Evolutionary conservation across 1,284 basidiomycete species (phyloP).

Genomic region (Clitocybe nebularis): DNA sequence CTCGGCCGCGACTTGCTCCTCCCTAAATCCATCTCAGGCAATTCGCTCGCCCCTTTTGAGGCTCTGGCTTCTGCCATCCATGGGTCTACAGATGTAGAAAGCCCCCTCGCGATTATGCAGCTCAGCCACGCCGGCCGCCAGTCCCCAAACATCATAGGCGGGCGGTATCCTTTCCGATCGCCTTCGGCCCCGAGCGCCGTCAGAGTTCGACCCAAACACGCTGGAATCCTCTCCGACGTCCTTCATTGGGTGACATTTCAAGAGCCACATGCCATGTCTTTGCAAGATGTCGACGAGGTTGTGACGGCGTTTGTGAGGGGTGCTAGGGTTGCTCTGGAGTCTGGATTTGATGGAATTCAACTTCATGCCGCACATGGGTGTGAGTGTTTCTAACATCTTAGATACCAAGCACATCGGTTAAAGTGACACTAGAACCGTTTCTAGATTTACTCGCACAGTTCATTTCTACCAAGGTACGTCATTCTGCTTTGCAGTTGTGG

Average conservation of each 20-base stretch:
- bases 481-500: neutral
- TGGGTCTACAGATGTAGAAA: slow-evolving; percentile 18
- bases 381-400: slow-evolving; percentile 32
- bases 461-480: slow-evolving; percentile 68
- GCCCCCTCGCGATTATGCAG: slow-evolving; percentile 69
- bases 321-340: slow-evolving; percentile 59
- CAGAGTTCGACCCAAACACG: slow-evolving; percentile 42
- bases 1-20: slow-evolving; percentile 80
- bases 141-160: slow-evolving; percentile 70
- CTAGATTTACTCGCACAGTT: slow-evolving; percentile 86
- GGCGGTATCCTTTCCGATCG: slow-evolving; percentile 52
- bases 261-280: slow-evolving; percentile 58
- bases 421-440: neutral
- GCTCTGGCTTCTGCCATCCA: slow-evolving; percentile 51
- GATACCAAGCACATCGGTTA: neutral
- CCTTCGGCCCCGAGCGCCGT: slow-evolving; percentile 76
- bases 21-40: slow-evolving; percentile 41
- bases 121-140: slow-evolving; percentile 87
- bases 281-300: slow-evolving; percentile 57
- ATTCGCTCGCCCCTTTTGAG: slow-evolving; percentile 47
- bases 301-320: slow-evolving; percentile 69
- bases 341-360: slow-evolving; percentile 89
- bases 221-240: slow-evolving; percentile 33
- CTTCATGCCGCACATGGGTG: slow-evolving; percentile 90
- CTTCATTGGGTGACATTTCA: slow-evolving; percentile 59